Conservation (phyloP, 495 filamentous ascomycete species). For the Tuber calosporum region DNA sequence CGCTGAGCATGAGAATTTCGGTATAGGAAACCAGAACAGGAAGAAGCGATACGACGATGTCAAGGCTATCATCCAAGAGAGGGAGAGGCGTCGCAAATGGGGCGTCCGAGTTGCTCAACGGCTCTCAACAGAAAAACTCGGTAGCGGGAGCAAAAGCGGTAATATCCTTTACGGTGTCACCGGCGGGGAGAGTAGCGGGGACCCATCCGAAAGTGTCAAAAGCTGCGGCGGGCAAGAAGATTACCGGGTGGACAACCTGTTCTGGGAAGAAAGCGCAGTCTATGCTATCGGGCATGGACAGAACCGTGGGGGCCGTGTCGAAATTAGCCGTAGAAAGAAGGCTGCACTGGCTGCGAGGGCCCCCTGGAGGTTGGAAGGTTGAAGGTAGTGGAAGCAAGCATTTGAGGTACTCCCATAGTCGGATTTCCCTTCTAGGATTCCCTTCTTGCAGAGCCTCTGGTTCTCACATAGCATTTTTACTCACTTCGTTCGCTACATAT, state of each 20-base stretch:
- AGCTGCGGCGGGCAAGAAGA: conserved; percentile 4
- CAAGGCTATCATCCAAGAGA: conserved; percentile 36
- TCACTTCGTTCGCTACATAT: not conserved
- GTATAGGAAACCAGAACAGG: conserved; percentile 16
- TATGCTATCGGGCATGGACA: conserved; percentile 38
- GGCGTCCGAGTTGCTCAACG: conserved; percentile 25
- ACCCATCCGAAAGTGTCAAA: not conserved
- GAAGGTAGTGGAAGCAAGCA: conserved; percentile 7
- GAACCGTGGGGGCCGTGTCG: conserved; percentile 20
- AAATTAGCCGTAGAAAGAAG: conserved; percentile 38
- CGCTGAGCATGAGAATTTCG: conserved; percentile 36
- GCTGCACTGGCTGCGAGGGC: conserved; percentile 25
- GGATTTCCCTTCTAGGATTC: not conserved
- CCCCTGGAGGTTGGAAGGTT: conserved; percentile 35
- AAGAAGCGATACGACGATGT: conserved; percentile 37
- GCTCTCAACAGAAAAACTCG: not conserved
- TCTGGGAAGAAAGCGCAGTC: conserved; percentile 39
- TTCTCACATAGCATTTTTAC: not conserved
- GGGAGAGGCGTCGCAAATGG: conserved; percentile 36
- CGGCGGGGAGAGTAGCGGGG: not conserved
- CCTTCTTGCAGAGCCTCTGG: not conserved
- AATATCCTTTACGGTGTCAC: not conserved
- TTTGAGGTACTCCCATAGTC: conserved; percentile 4
- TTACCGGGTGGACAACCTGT: conserved; percentile 19
- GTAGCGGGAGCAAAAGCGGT: not conserved